Conservation (phyloP, 208 protist species). For the Acanthamoeba sp. region DNA sequence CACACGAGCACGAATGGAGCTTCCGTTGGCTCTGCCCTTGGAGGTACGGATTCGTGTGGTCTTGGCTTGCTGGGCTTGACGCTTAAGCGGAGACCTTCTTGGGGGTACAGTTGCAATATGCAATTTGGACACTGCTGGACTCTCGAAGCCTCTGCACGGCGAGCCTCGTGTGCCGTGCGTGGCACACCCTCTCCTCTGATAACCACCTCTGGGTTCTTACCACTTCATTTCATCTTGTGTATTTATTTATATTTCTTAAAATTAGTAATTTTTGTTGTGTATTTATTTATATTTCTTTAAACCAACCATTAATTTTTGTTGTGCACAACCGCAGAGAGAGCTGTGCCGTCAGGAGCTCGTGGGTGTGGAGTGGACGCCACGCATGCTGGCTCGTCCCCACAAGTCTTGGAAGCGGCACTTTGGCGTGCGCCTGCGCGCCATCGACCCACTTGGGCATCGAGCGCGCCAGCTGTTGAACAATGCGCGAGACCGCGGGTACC, state of each 20-base stretch:
- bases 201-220: slow-evolving; percentile 10
- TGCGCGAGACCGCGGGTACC: background rate
- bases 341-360: background rate
- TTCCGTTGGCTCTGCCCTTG: no score
- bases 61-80: no score
- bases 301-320: background rate
- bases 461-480: background rate
- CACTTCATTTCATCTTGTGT: background rate
- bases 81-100: no score
- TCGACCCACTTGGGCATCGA: background rate
- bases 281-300: background rate
- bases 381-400: background rate
- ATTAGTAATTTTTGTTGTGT: no score
- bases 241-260: background rate
- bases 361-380: background rate
- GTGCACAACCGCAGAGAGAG: background rate
- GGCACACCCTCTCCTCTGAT: background rate
- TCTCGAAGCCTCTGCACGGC: background rate
- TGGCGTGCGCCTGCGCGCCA: background rate
- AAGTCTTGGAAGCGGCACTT: slow-evolving; percentile 41
- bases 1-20: no score
- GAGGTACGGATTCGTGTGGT: no score
- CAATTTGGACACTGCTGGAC: background rate
- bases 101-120: background rate
- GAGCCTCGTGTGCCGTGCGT: background rate